phyloP scores from a whole-genome alignment of 2,329 filamentous ascomycete species.

The Alternaria metachromatica region DNA sequence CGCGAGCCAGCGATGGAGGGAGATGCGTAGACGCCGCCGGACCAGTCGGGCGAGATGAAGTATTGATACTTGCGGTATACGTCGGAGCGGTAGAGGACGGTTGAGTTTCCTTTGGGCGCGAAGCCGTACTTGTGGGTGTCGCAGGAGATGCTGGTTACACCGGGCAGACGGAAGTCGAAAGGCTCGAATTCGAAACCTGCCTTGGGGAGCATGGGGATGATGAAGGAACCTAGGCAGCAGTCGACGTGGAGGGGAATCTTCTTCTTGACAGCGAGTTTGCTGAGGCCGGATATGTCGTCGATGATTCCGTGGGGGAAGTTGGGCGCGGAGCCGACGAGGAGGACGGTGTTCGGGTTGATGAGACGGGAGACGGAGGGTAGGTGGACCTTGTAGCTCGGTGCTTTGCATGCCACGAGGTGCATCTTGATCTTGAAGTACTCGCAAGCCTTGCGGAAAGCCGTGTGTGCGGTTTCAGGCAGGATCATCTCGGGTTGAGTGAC shows the following conservation, averaged over 20 bases:
- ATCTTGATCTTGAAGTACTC: constrained; percentile 97
- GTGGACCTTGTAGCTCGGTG: constrained; percentile 84
- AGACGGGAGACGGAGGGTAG: constrained; percentile 78
- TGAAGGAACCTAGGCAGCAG: constrained; percentile 95
- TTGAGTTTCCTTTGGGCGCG: constrained; percentile 95
- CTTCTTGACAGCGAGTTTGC: constrained; percentile 78
- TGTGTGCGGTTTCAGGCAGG: constrained; percentile 91
- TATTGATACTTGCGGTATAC: constrained; percentile 88
- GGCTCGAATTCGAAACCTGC: constrained; percentile 89
- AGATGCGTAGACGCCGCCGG: constrained; percentile 93
- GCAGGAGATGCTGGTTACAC: constrained; percentile 93
- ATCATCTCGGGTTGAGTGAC: constrained; percentile 98
- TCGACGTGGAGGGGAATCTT: constrained; percentile 92
- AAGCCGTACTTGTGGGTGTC: constrained; percentile 99
- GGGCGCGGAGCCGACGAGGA: constrained; percentile 92
- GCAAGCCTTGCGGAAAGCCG: constrained; percentile 93
- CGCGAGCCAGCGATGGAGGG: constrained; percentile 90
- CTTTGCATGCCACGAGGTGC: constrained; percentile 85
- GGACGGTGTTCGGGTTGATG: constrained; percentile 90
- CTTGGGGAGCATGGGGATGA: constrained; percentile 88
- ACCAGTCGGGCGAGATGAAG: constrained; percentile 94
- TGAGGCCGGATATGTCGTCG: constrained; percentile 87
- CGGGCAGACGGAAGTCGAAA: constrained; percentile 93
- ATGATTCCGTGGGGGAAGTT: constrained; percentile 99
- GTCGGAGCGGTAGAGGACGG: constrained; percentile 84